A percentile compares a stretch with the other conserved stretches of the same genome.
Evolutionary conservation across 2,329 filamentous ascomycete genomes (phyloP).

Genomic region (Ophiocordyceps sinensis): DNA sequence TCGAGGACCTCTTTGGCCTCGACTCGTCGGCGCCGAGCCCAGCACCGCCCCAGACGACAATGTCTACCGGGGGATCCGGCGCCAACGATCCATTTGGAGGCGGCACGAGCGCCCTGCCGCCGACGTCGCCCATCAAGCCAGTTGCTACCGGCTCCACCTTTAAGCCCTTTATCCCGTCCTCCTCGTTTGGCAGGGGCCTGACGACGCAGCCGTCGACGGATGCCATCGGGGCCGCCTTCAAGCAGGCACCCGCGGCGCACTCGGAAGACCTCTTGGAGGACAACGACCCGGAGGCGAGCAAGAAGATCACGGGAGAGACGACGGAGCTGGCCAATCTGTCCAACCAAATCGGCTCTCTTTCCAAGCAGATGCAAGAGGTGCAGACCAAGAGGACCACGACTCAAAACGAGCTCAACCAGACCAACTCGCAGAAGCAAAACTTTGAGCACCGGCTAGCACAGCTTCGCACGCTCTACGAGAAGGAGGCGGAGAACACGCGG

Average conservation of each 20-base stretch:
- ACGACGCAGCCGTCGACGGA: constrained; percentile 64
- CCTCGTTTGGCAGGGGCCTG: constrained; percentile 76
- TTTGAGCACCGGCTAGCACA: constrained; percentile 82
- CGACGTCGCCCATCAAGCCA: constrained; percentile 40
- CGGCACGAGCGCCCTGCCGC: constrained; percentile 28
- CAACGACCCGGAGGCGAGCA: constrained; percentile 75
- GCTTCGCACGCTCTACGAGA: constrained; percentile 77
- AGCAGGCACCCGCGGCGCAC: constrained; percentile 34
- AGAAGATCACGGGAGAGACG: constrained; percentile 76
- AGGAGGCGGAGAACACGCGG: constrained; percentile 78
- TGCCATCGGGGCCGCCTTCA: constrained; percentile 11
- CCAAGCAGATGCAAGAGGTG: constrained; percentile 88
- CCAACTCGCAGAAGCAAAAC: constrained; percentile 77
- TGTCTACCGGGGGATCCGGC: constrained; percentile 62
- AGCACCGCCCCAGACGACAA: constrained; percentile 42
- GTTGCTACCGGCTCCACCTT: constrained; percentile 43
- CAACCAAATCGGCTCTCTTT: constrained; percentile 82
- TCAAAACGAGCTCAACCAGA: constrained; percentile 70
- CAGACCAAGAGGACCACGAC: constrained; percentile 66
- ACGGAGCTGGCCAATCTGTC: constrained; percentile 90
- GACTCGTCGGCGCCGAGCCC: constrained; percentile 46
- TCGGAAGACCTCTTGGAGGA: constrained; percentile 85
- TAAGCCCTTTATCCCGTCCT: constrained; percentile 85
- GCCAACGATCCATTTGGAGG: constrained; percentile 48
- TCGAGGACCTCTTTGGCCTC: constrained; percentile 88